These are phyloP conservation scores for Cornus florida DNA, from an alignment of 148 eudicot genomes.

Conservation along the genomic window DNA sequence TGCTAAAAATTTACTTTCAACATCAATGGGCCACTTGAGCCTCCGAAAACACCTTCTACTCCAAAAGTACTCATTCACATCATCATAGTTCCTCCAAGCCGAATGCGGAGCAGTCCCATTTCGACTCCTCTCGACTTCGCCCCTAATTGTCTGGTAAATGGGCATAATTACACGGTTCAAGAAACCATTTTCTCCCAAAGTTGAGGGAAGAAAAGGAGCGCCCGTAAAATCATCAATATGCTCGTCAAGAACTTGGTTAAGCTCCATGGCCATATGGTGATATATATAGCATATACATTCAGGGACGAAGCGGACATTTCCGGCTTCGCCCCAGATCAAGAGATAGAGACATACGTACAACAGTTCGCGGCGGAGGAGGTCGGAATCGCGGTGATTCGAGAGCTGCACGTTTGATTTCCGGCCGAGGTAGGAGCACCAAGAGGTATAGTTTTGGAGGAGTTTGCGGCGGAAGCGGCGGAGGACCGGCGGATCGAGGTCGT, in stretches of 20 bases:
- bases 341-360: conserved; percentile 66
- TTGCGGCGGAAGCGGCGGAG: conserved; percentile 59
- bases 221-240: conserved; percentile 56
- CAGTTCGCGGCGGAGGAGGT: conserved; percentile 61
- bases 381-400: conserved; percentile 35
- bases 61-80: conserved; percentile 93
- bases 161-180: conserved; percentile 56
- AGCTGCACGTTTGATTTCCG: conserved; percentile 45
- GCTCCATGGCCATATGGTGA: conserved; percentile 74
- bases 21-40: conserved; percentile 78
- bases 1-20: conserved; percentile 46
- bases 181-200: conserved; percentile 53
- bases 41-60: conserved; percentile 68
- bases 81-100: conserved; percentile 97
- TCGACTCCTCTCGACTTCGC: conserved; percentile 60
- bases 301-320: conserved; percentile 68
- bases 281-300: conserved; percentile 85
- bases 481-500: conserved; percentile 45
- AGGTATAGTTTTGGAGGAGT: conserved; percentile 54
- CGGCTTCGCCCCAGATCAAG: conserved; percentile 88
- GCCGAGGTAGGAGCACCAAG: conserved; percentile 69
- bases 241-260: conserved; percentile 56
- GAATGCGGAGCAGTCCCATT: conserved; percentile 84
- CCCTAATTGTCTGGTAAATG: conserved; percentile 45
- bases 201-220: conserved; percentile 41